Conservation (phyloP, 2,329 filamentous ascomycete genomes). For the Colletotrichum cereale region DNA sequence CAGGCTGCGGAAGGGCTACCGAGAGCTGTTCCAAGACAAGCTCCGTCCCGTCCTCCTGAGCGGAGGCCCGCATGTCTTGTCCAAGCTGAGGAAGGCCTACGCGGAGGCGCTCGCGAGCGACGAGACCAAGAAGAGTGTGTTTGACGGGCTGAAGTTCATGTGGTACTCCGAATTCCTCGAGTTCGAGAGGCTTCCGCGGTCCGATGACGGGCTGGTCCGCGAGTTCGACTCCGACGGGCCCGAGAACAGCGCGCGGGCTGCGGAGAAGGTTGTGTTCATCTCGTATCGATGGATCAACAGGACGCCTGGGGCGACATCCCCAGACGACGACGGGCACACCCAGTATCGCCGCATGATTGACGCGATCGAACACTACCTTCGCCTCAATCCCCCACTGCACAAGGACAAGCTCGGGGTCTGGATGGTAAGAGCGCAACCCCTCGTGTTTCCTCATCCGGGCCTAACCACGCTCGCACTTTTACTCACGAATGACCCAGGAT, state of each 20-base stretch:
- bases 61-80: conserved; percentile 37
- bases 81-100: conserved; percentile 44
- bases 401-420: conserved; percentile 45
- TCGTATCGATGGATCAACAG: conserved; percentile 52
- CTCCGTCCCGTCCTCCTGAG: conserved; percentile 50
- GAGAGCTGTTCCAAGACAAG: conserved; percentile 53
- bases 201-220: conserved; percentile 42
- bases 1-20: conserved; percentile 50
- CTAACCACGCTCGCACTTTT: not conserved
- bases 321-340: conserved; percentile 48
- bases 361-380: conserved; percentile 47
- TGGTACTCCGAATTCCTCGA: conserved; percentile 46
- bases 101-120: conserved; percentile 43
- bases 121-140: conserved; percentile 42
- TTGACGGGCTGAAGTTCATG: conserved; percentile 48
- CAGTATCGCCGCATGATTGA: conserved; percentile 49
- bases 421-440: conserved; percentile 36
- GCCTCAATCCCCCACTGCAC: conserved; percentile 43
- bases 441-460: not conserved
- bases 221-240: conserved; percentile 16
- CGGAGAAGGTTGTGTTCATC: conserved; percentile 50
- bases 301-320: conserved; percentile 34
- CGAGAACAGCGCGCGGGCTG: not conserved
- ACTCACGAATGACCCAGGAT: conserved; percentile 40
- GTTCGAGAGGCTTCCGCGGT: conserved; percentile 45